Evolutionary conservation across 129 eudicot species (phyloP), one percentile per base, ranked within the genome.

Genomic region (Centaurea solstitialis): DNA sequence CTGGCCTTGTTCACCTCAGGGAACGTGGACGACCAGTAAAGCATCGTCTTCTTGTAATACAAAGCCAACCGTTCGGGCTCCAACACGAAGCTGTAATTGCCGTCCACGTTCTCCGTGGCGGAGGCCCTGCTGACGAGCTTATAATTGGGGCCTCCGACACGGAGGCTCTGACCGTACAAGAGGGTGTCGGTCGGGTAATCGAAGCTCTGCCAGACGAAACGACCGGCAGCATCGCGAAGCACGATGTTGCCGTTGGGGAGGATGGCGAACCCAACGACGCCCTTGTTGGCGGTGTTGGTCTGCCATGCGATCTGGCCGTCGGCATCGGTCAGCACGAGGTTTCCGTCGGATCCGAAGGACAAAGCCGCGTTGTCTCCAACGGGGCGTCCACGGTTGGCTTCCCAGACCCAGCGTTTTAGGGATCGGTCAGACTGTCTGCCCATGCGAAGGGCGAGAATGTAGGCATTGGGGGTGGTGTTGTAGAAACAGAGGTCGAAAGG

Each of bases 381-480:
- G 0, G 87, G 92, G 47, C 78, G 64, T 10, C 74, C 88, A 0
- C 92, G 77, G 61, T 88, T 88, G 7, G 92, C 92, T 26, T 88
- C 87, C 87, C 87, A 85, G 13, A 88, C 91, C 87, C 89, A 88
- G 0, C 83, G 78, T 35, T 28, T 35, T 2, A 40, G 66, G 15
- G 85, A 57, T 10, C 59, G 21, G 12, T 76, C 67, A 0, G 76
- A 23, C 0, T 9, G 26, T 0, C 10, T 20, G 21, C 89, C 91
- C 82, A 83, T 80, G 1, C 89, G 78, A 4, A 88, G 77, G n/a
- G 78, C 87, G 4, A 88, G 75, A 8, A 76, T 79, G 62, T 21
- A 88, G 3, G 84, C 83, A 24, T 80, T 80, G 22, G 89, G 91
- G 28, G 91, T 85, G 45, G 87, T 85, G 85, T 88, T 85, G 74